Conservation (phyloP, 2,329 filamentous ascomycete species). For the Fusarium sp. region DNA sequence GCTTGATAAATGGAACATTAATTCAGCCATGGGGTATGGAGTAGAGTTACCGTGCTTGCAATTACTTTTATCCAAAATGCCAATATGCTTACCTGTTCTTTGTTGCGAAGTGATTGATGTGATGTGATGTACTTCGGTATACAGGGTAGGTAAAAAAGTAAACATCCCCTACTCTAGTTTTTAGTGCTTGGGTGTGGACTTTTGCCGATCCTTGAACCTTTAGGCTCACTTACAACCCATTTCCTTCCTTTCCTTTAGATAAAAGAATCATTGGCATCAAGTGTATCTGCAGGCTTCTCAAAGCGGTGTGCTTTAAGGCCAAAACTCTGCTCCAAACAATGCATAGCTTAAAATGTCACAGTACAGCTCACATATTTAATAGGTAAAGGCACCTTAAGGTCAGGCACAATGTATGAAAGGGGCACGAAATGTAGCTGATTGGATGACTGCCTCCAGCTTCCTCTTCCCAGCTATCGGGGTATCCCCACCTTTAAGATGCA, state of each 20-base stretch:
- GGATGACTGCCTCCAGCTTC: constrained; percentile 6
- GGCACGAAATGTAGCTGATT: constrained; percentile 19
- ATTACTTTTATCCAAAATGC: neutral
- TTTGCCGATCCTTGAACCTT: too few species aligned
- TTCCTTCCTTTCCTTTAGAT: too few species aligned
- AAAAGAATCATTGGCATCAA: too few species aligned
- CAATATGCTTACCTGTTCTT: neutral
- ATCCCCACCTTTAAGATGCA: constrained; percentile 39
- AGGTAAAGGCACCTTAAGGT: constrained; percentile 3
- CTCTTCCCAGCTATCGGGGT: constrained; percentile 17
- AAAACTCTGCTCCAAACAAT: too few species aligned
- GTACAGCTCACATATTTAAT: neutral
- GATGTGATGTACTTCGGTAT: neutral
- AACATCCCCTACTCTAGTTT: too few species aligned
- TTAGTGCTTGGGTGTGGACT: too few species aligned
- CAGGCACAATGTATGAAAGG: constrained; percentile 35
- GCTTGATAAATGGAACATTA: neutral
- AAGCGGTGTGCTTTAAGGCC: too few species aligned
- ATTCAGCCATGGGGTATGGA: neutral
- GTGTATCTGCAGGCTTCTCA: too few species aligned
- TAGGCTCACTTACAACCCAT: too few species aligned
- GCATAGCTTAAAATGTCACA: too few species aligned
- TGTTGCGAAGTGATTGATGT: neutral
- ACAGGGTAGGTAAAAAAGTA: neutral
- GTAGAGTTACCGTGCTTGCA: neutral